Evolutionary conservation across 768 basidiomycete species (phyloP).

Genomic region (Asterophora lycoperdoides): DNA sequence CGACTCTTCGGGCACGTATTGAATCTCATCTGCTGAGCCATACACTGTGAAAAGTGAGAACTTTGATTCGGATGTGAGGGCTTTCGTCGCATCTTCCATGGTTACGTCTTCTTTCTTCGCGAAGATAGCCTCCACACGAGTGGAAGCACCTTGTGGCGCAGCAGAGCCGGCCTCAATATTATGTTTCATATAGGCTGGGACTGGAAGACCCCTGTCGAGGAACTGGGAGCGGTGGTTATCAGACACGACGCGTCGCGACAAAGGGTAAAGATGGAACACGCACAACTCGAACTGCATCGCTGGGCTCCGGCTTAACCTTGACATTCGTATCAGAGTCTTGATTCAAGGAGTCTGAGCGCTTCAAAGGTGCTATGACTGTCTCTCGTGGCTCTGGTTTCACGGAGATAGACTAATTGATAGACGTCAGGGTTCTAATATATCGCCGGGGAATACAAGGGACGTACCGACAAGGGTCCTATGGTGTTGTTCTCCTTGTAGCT

Average conservation of each 20-base stretch:
- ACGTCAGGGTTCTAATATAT: background rate
- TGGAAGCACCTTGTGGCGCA: background rate
- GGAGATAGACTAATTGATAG: constrained; percentile 4
- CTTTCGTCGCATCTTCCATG: constrained; percentile 13
- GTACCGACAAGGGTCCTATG: constrained; percentile 11
- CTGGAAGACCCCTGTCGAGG: constrained; percentile 24
- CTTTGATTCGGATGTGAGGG: constrained; percentile 4
- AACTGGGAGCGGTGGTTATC: constrained; percentile 12
- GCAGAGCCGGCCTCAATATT: constrained; percentile 2
- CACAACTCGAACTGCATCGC: constrained; percentile 25
- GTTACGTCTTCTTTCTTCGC: constrained; percentile 9
- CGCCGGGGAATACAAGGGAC: background rate
- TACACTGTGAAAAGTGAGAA: constrained; percentile 32
- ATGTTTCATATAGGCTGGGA: constrained; percentile 17
- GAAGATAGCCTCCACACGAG: background rate
- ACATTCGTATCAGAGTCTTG: constrained; percentile 1
- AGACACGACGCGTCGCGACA: background rate
- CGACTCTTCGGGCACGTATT: constrained; percentile 44
- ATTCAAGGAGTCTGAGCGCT: constrained; percentile 7
- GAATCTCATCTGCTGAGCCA: constrained; percentile 37
- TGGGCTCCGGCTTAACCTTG: constrained; percentile 30
- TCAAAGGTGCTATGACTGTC: constrained; percentile 11
- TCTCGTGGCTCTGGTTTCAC: constrained; percentile 18
- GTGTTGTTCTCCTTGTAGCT: constrained; percentile 23
- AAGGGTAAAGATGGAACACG: constrained; percentile 13